Base-by-base conservation (phyloP, 331 rosid species). In the Spiraea crenata region DNA sequence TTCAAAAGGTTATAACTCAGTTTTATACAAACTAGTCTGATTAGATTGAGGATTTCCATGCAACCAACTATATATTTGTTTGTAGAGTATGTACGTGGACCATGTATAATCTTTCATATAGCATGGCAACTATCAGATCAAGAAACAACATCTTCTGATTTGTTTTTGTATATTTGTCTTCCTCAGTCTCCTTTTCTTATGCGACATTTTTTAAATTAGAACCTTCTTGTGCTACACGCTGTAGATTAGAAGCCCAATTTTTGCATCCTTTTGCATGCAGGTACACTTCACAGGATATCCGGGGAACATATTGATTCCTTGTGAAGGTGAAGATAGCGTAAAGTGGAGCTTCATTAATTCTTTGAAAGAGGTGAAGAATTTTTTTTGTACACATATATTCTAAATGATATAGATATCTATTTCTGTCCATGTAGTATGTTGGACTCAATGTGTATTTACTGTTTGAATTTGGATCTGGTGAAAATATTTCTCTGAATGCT, bases 261-360 rank as follows among this genome's bases (percentile, higher is more conserved):
- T 51, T 47, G 48, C 3, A 9, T 63, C 71, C 76, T 49, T 71
- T 46, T 75, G 67, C 76, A 90, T 75, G 67, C 76, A 90, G 99
- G 99, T 95, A 37, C 97, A 91, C 79, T 95, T 95, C 74, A 86
- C 93, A 73, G 95, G 97, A 80, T 95, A 91, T 78, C 99, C 99
- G 0, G 83, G 81, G 44, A 88, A 79, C 65, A 16, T 84, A 31
- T 69, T 95, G 85, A 82, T 85, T 77, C 97, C 99, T 3, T 95
- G 96, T 75, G 99, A 95, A 82, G 95, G 91, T 79, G 99, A 88
- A 82, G 97, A 95, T 34, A 87, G 81, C 63, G 68, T 95, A 57
- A 95, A 95, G 76, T 95, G 99, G 97, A 86, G 87, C 86, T 95
- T 83, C 74, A 95, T 95, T 54, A 89, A 95, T 86, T 95, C 99